A percentile compares a stretch with the other conserved stretches of the same genome.
Conservation (phyloP, 129 eudicot genomes). For the Saussurea involucrata region DNA sequence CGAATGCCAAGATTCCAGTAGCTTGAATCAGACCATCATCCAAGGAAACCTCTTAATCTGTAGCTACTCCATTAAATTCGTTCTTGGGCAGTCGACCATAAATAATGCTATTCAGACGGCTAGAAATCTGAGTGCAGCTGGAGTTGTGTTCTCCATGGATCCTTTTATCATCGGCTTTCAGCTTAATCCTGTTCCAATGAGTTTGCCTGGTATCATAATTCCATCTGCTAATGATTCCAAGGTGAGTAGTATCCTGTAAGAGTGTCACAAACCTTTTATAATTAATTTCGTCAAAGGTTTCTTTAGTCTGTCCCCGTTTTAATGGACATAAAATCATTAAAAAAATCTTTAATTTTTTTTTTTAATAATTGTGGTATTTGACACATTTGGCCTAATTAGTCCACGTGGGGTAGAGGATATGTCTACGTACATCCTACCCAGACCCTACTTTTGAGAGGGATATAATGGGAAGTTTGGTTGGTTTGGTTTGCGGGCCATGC, state of each 20-base stretch:
- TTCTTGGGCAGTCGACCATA: slow-evolving; percentile 90
- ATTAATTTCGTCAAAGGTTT: slow-evolving; percentile 10
- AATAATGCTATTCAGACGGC: slow-evolving; percentile 77
- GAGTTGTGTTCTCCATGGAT: slow-evolving; percentile 93
- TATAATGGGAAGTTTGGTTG: not conserved
- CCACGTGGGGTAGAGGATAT: not conserved
- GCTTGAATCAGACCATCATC: slow-evolving; percentile 58
- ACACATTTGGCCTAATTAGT: not conserved
- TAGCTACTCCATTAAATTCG: slow-evolving; percentile 87
- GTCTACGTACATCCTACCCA: not conserved
- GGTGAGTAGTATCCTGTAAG: slow-evolving; percentile 42
- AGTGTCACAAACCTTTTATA: slow-evolving; percentile 1
- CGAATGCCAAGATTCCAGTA: slow-evolving; percentile 88
- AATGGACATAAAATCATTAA: not conserved
- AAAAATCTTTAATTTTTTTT: not conserved
- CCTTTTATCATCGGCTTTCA: slow-evolving; percentile 96
- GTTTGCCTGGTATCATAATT: slow-evolving; percentile 76
- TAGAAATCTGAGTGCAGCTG: slow-evolving; percentile 83
- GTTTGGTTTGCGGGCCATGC: not conserved
- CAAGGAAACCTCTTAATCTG: slow-evolving; percentile 83
- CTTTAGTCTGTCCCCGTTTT: not conserved
- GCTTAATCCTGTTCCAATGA: slow-evolving; percentile 95
- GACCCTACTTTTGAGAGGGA: not conserved
- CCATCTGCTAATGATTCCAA: slow-evolving; percentile 91
- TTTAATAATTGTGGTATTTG: not conserved